Percentiles rank a stretch among this genome's conserved stretches.
These are phyloP conservation scores for Penicillium paneum DNA, from an alignment of 2,329 filamentous ascomycete genomes.

Conservation along the genomic window DNA sequence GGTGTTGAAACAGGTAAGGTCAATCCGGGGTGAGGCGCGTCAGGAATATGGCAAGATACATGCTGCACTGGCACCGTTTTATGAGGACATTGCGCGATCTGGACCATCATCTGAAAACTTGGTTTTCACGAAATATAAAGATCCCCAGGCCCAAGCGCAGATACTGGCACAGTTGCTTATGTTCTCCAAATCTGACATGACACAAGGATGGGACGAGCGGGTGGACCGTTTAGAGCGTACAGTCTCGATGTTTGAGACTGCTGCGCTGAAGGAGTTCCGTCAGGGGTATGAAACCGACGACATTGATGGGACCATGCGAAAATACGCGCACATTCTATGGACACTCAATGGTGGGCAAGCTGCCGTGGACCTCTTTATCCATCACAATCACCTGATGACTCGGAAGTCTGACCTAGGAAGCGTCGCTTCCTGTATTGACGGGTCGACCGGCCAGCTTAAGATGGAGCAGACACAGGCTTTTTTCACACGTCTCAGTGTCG, in stretches of 20 bases:
- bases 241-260: slow-evolving; percentile 81
- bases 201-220: slow-evolving; percentile 68
- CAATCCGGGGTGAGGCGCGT: slow-evolving; percentile 77
- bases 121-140: slow-evolving; percentile 80
- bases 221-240: slow-evolving; percentile 71
- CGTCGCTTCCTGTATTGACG: slow-evolving; percentile 77
- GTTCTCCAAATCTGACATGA: slow-evolving; percentile 78
- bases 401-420: slow-evolving; percentile 69
- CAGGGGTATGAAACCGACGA: slow-evolving; percentile 87
- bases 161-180: slow-evolving; percentile 77
- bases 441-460: slow-evolving; percentile 63
- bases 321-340: slow-evolving; percentile 82
- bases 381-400: slow-evolving; percentile 80
- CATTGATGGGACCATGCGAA: slow-evolving; percentile 80
- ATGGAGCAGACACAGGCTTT: slow-evolving; percentile 78
- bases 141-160: slow-evolving; percentile 84
- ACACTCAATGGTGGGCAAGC: slow-evolving; percentile 75
- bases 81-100: slow-evolving; percentile 72
- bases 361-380: slow-evolving; percentile 79
- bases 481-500: slow-evolving; percentile 69
- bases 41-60: slow-evolving; percentile 91
- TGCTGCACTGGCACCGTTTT: slow-evolving; percentile 82
- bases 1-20: slow-evolving; percentile 68
- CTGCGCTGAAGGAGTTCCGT: slow-evolving; percentile 86
- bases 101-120: slow-evolving; percentile 72